Evolutionary conservation across 2,329 filamentous ascomycete genomes (phyloP).

Genomic region (Chalaropsis thielavioides): DNA sequence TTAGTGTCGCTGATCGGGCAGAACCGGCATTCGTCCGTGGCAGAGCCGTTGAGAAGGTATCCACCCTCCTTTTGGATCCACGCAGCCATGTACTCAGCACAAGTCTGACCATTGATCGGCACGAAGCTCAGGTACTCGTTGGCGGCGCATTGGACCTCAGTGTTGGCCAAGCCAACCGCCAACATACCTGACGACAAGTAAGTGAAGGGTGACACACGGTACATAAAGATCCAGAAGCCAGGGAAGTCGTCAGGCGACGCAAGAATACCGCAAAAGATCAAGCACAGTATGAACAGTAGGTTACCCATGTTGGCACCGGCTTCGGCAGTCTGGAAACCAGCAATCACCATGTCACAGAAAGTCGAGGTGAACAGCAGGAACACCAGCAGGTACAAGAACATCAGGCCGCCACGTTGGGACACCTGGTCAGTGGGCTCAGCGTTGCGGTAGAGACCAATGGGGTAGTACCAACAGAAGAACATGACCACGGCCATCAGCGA

Average conservation of each 20-base stretch:
- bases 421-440: slow-evolving; percentile 46
- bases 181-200: slow-evolving; percentile 66
- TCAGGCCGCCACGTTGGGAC: slow-evolving; percentile 55
- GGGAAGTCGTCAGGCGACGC: slow-evolving; percentile 48
- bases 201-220: slow-evolving; percentile 66
- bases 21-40: slow-evolving; percentile 39
- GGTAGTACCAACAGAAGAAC: slow-evolving; percentile 76
- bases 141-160: slow-evolving; percentile 46
- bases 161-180: slow-evolving; percentile 53
- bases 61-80: slow-evolving; percentile 40
- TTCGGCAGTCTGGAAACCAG: slow-evolving; percentile 60
- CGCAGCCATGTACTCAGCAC: slow-evolving; percentile 39
- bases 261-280: slow-evolving; percentile 67
- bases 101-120: slow-evolving; percentile 44
- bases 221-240: slow-evolving; percentile 74
- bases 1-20: slow-evolving; percentile 41
- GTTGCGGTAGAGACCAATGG: slow-evolving; percentile 61
- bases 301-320: slow-evolving; percentile 64
- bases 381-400: slow-evolving; percentile 60
- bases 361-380: slow-evolving; percentile 73
- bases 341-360: slow-evolving; percentile 65
- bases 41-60: slow-evolving; percentile 35
- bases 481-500: slow-evolving; percentile 60
- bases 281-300: slow-evolving; percentile 54
- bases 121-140: slow-evolving; percentile 58